phyloP scores from a whole-genome alignment of 805 yeast genomes.

The Candida easanensis region DNA sequence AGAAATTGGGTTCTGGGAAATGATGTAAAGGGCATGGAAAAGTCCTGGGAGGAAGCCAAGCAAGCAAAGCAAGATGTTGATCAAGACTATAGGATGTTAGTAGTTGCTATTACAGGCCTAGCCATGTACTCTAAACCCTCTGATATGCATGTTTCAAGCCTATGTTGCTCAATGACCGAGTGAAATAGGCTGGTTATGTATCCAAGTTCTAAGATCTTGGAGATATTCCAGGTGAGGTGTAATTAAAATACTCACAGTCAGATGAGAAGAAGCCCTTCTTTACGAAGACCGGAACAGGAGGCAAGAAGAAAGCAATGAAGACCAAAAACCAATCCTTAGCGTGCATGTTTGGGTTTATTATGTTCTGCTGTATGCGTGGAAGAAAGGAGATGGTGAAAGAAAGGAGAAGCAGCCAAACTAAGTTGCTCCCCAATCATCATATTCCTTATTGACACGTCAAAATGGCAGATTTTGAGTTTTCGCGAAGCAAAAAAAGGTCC shows the following conservation, averaged over 20 bases:
- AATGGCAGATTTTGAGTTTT: slow-evolving; percentile 2
- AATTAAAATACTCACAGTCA: slow-evolving; percentile 41
- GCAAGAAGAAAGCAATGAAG: slow-evolving; percentile 62
- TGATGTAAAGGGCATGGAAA: slow-evolving; percentile 65
- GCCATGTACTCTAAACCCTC: too few relatives aligned
- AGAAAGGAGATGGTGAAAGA: neutral
- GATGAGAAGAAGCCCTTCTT: slow-evolving; percentile 61
- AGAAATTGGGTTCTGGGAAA: slow-evolving; percentile 50
- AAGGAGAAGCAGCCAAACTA: neutral
- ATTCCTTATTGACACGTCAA: slow-evolving; percentile 1
- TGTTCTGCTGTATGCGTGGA: neutral
- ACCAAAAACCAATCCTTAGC: slow-evolving; percentile 62
- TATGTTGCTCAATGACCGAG: neutral
- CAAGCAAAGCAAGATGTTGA: slow-evolving; percentile 57
- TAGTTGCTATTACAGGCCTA: slow-evolving; percentile 10
- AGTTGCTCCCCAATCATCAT: neutral
- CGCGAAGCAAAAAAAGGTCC: slow-evolving; percentile 23
- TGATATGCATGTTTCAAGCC: too few relatives aligned
- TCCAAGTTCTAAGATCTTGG: neutral
- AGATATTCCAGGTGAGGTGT: too few relatives aligned
- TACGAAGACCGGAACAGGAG: slow-evolving; percentile 68
- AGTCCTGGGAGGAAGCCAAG: slow-evolving; percentile 71
- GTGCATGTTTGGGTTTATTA: slow-evolving; percentile 26
- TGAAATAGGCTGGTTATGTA: neutral
- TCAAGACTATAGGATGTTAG: slow-evolving; percentile 38